These are phyloP conservation scores for Hansenula sp. DNA, from an alignment of 1,139 yeast genomes.

Conservation along the genomic window DNA sequence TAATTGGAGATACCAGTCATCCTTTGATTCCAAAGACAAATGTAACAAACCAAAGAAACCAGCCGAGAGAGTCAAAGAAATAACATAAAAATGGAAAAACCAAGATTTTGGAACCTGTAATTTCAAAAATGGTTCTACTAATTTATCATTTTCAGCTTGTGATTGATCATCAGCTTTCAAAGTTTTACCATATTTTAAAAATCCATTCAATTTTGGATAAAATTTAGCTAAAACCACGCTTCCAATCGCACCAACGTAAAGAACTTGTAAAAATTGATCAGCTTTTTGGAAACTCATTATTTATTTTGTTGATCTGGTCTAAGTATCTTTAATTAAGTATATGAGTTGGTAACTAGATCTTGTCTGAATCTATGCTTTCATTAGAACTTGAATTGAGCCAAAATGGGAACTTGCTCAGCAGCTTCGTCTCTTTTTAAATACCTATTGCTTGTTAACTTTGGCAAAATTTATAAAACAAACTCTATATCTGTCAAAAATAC, in stretches of 20 bases:
- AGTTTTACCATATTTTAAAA: conserved; percentile 37
- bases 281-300: background rate
- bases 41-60: conserved; percentile 9
- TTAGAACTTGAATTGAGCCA: no score
- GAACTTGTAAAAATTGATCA: conserved; percentile 11
- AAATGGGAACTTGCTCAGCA: no score
- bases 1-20: conserved; percentile 1
- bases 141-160: conserved; percentile 3
- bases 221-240: conserved; percentile 25
- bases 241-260: conserved; percentile 9
- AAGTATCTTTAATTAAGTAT: no score
- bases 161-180: conserved; percentile 14
- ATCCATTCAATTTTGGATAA: conserved; percentile 20
- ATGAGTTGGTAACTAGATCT: no score
- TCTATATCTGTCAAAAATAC: background rate
- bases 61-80: conserved; percentile 22
- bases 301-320: background rate
- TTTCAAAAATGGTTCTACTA: conserved; percentile 17
- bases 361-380: no score
- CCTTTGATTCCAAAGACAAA: conserved; percentile 1
- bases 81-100: conserved; percentile 41
- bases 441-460: background rate
- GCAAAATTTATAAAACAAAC: no score
- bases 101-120: conserved; percentile 43
- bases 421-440: no score